Evolutionary conservation across 805 yeast genomes (phyloP), one percentile per base, ranked within the genome.

Genomic region (Zygosaccharomyces kombuchaensis): DNA sequence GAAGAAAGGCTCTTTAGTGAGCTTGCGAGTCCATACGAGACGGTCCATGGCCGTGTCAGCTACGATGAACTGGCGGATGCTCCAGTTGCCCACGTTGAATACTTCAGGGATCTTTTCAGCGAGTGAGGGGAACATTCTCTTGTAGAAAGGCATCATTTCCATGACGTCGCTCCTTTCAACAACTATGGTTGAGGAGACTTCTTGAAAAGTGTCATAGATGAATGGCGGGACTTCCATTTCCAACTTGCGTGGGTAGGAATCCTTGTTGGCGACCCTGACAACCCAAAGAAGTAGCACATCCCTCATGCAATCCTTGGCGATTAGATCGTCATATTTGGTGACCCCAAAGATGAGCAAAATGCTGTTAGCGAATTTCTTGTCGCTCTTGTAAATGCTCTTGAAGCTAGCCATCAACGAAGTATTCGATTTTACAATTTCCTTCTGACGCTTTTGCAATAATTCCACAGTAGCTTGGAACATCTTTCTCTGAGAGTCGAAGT

Each of bases 261-360:
- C 61, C 23, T 67, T 68, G 58, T 81, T 83, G 46, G 71, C 67
- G 46, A 78, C 74, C 54, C 88, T 71, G 29, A 84, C 76, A 21
- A 84, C 67, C 78, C 83, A 85, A 32, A 85, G 62, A 16, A 82
- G 60, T 62, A 85, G 67, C 2, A 76, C 75, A 53, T 81, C 84
- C 45, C 81, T 82, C 46, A 79, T 65, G 37, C 79, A 70, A 34
- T 73, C 69, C 35, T 76, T 68, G 6, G 66, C 65, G 2, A 73
- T 56, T 12, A 84, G 55, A 37, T 77, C 80, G 4, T 78, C 81
- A 54, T 74, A 80, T 16, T 72, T 69, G 2, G 75, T 62, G 9
- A 79, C 72, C 7, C 88, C 90, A 58, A 81, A 74, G 1, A 78
- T 67, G 21, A 80, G 61, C 9, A 80, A 60, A 17, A 84, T 62